Percentiles rank a stretch among this genome's conserved stretches.
Conservation (phyloP, 2,329 filamentous ascomycete genomes). For the Myrmaecium sp. region DNA sequence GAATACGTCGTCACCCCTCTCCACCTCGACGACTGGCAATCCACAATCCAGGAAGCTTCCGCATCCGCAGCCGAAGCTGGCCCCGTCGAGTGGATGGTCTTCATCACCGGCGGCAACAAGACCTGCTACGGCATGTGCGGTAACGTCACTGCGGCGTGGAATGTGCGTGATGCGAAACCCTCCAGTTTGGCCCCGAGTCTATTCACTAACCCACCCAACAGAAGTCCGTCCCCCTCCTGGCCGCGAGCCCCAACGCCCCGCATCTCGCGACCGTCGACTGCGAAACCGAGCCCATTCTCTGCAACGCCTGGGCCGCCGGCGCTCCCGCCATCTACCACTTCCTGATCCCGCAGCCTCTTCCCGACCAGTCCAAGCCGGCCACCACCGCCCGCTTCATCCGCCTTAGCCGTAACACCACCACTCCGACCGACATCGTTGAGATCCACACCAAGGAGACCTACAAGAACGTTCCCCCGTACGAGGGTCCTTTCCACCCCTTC, state of each 20-base stretch:
- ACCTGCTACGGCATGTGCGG: conserved; percentile 59
- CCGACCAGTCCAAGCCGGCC: conserved; percentile 46
- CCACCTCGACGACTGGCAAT: conserved; percentile 54
- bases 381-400: conserved; percentile 48
- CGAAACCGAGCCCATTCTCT: conserved; percentile 56
- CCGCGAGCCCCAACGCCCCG: conserved; percentile 42
- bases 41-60: conserved; percentile 46
- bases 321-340: conserved; percentile 52
- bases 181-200: background rate
- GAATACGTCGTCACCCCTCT: conserved; percentile 38
- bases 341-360: conserved; percentile 37
- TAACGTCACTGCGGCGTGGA: conserved; percentile 43
- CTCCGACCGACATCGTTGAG: conserved; percentile 43
- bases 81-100: conserved; percentile 61
- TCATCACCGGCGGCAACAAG: conserved; percentile 59
- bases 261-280: conserved; percentile 57
- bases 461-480: conserved; percentile 33
- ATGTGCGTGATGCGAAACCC: conserved; percentile 19
- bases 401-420: conserved; percentile 53
- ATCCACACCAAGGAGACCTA: conserved; percentile 44
- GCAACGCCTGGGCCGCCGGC: conserved; percentile 53
- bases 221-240: conserved; percentile 47
- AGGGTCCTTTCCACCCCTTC: conserved; percentile 62
- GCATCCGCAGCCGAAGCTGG: conserved; percentile 36
- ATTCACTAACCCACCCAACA: conserved; percentile 12